Evolutionary conservation across 768 basidiomycete genomes (phyloP), one percentile per base, ranked within the genome.

Genomic region (Lentinula sp.): DNA sequence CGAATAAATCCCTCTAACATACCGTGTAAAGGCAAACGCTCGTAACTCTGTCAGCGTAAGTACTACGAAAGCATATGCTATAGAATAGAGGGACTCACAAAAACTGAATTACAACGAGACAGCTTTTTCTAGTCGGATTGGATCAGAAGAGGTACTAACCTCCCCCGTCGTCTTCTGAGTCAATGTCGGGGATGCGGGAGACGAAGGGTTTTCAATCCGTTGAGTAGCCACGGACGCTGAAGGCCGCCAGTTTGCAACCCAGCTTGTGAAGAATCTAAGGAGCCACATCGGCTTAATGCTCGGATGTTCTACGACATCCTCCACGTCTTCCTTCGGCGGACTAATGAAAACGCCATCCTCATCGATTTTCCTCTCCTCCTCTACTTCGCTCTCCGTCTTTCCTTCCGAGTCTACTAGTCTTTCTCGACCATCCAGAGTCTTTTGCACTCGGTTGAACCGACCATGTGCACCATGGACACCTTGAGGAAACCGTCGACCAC

Each of bases 281-380:
- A 91, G 69, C 90, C 90, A 91, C 79, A 90, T 85, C 41, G 89
- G 88, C 59, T 83, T 84, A 69, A 88, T 84, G 20, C 73, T 75
- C 36, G 79, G 79, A 70, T 85, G 79, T 67, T 79, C 78, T 50
- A 85, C 82, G 43, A 81, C 82, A 60, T 82, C 82, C 59, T 82
- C 85, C 55, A 83, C 81, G 23, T 77, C 79, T 37, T 76, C 79
- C 60, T 71, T 74, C 36, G 65, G 68, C 35, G 63, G 57, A 60
- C 66, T 49, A 3, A 68, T 68, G 16, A 68, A 67, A 43, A 66
- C 72, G n/a, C 64, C 64, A 37, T 73, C 69, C 28, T 68, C 69
- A 51, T 71, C 66, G 7, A 76, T 74, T 56, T 65, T 73, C 37
- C 72, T 74, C 70, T 92, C 90, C 66, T 92, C 90, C 67, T 87